These are phyloP conservation scores for Boletus bicolor DNA, from an alignment of 768 basidiomycete species.

Conservation along the genomic window DNA sequence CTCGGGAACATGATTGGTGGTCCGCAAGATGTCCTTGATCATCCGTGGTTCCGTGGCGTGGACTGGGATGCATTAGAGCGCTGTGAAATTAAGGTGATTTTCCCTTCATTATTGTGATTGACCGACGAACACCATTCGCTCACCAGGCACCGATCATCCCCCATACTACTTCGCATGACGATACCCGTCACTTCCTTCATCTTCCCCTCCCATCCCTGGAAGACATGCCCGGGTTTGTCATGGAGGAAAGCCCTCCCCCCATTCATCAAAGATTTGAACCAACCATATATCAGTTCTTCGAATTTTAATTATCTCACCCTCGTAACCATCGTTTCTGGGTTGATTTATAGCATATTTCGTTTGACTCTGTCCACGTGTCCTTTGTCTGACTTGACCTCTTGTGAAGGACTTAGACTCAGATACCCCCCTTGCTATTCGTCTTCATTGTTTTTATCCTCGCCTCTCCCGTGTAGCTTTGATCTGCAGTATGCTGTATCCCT, in stretches of 20 bases:
- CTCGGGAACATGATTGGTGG: slow-evolving; percentile 93
- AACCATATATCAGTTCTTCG: slow-evolving; percentile 67
- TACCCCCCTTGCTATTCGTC: slow-evolving; percentile 4
- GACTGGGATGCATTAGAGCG: slow-evolving; percentile 88
- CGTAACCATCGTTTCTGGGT: slow-evolving; percentile 8
- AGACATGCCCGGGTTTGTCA: slow-evolving; percentile 75
- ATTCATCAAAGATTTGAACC: slow-evolving; percentile 66
- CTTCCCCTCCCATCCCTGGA: slow-evolving; percentile 72
- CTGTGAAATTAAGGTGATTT: slow-evolving; percentile 76
- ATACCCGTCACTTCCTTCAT: slow-evolving; percentile 83
- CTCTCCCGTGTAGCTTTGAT: slow-evolving; percentile 29
- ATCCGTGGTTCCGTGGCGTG: slow-evolving; percentile 94
- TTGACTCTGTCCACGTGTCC: slow-evolving; percentile 4
- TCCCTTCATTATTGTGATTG: background rate
- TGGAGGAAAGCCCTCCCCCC: slow-evolving; percentile 56
- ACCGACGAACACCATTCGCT: slow-evolving; percentile 5
- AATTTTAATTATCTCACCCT: slow-evolving; percentile 50
- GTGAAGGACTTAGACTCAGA: slow-evolving; percentile 3
- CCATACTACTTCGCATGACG: slow-evolving; percentile 72
- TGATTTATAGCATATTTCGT: slow-evolving; percentile 30
- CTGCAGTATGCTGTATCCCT: slow-evolving; percentile 30
- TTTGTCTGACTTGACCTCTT: background rate
- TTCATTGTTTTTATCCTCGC: slow-evolving; percentile 1
- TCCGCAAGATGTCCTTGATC: slow-evolving; percentile 84
- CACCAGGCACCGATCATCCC: slow-evolving; percentile 83